A percentile compares a stretch with the other conserved stretches of the same genome.
Conservation (phyloP, 257 asterid species). For the Avicennia marina region DNA sequence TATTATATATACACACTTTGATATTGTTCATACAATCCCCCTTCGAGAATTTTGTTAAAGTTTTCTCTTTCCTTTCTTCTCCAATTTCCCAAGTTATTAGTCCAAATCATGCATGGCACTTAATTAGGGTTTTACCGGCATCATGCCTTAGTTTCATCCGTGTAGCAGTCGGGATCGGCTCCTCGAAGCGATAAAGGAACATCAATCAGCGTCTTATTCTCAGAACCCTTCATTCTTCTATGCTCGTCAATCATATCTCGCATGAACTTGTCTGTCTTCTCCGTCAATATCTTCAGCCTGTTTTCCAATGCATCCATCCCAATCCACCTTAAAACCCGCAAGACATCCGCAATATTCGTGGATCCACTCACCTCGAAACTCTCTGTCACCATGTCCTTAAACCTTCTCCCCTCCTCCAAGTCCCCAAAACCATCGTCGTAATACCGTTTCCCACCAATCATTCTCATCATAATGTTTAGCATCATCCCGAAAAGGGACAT, state of each 20-base stretch:
- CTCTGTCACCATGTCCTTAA: conserved; percentile 35
- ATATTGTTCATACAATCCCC: no score
- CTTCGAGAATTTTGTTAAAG: no score
- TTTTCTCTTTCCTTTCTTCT: no score
- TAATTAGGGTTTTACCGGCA: conserved; percentile 29
- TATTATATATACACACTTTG: no score
- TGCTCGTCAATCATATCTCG: conserved; percentile 39
- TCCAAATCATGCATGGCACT: no score
- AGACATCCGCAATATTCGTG: conserved; percentile 36
- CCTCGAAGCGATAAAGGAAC: neutral
- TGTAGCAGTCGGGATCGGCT: neutral
- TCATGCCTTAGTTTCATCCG: conserved; percentile 26
- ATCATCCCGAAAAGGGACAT: conserved; percentile 36
- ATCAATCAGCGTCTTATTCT: neutral
- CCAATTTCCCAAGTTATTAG: no score
- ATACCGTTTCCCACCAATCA: conserved; percentile 57
- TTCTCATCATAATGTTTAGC: conserved; percentile 45
- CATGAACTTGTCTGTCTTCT: conserved; percentile 39
- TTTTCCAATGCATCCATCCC: conserved; percentile 31
- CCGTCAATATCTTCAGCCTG: conserved; percentile 26
- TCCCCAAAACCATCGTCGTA: conserved; percentile 24
- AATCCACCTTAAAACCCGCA: conserved; percentile 47
- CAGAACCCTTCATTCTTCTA: neutral
- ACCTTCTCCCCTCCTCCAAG: conserved; percentile 19
- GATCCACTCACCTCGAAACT: conserved; percentile 28